Percentiles rank a stretch among this genome's conserved stretches.
Conservation (phyloP, 2,329 filamentous ascomycete species). For the Pseudocercospora fijiensis region DNA sequence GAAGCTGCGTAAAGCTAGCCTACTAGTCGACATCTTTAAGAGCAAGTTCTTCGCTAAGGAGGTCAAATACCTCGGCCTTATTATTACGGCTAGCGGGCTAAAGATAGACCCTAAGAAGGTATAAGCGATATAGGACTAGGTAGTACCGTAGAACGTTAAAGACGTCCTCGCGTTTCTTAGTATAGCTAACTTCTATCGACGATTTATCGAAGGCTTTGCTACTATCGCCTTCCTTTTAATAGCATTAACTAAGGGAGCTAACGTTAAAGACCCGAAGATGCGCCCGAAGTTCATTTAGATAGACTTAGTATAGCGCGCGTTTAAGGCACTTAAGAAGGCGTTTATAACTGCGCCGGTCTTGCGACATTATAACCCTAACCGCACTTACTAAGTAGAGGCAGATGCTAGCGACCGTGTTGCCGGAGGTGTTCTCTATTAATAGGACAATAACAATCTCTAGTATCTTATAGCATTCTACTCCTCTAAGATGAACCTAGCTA, state of each 20-base stretch:
- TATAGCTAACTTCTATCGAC: conserved; percentile 5
- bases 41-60: too few relatives aligned
- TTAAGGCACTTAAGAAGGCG: neutral
- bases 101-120: too few relatives aligned
- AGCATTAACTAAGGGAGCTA: neutral
- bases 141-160: neutral
- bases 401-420: neutral
- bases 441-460: neutral
- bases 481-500: conserved; percentile 28
- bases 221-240: neutral
- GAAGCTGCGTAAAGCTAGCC: neutral
- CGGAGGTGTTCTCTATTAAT: neutral
- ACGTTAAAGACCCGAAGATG: neutral
- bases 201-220: too few relatives aligned
- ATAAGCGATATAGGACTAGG: neutral
- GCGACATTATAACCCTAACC: neutral
- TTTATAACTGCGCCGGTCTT: neutral
- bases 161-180: conserved; percentile 3
- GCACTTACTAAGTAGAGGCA: neutral
- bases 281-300: neutral
- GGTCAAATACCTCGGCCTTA: too few relatives aligned
- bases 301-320: neutral
- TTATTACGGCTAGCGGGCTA: too few relatives aligned
- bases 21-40: too few relatives aligned
- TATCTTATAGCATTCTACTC: conserved; percentile 30